Evolutionary conservation across 345 rosid species (phyloP).

Genomic region (Psidium guajava): DNA sequence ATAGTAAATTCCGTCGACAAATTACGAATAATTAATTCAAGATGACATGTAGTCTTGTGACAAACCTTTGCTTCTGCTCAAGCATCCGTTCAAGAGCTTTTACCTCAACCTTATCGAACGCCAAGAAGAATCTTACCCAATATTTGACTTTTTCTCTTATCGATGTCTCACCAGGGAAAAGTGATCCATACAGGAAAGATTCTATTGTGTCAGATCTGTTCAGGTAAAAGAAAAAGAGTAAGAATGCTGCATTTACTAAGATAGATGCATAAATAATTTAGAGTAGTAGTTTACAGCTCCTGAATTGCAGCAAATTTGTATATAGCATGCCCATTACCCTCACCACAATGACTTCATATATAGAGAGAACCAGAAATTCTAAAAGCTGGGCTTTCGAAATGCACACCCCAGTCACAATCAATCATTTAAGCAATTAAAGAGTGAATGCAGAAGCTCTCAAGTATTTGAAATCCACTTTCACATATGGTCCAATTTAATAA

Average conservation of each 20-base stretch:
- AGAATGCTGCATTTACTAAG: background rate
- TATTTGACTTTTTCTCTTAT: slow-evolving; percentile 51
- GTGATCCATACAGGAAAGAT: slow-evolving; percentile 45
- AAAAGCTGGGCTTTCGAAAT: background rate
- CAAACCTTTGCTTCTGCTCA: slow-evolving; percentile 93
- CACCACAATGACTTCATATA: background rate
- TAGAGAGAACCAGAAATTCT: background rate
- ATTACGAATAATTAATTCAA: background rate
- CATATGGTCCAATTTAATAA: background rate
- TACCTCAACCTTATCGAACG: slow-evolving; percentile 74
- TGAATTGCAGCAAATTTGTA: background rate
- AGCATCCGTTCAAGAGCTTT: slow-evolving; percentile 85
- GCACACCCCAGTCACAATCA: background rate
- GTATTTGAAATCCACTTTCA: background rate
- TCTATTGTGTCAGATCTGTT: slow-evolving; percentile 94
- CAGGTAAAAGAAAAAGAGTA: slow-evolving; percentile 2
- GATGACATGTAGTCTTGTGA: background rate
- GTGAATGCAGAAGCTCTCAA: background rate
- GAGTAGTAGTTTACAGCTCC: background rate
- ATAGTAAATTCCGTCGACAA: background rate
- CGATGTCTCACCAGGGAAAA: slow-evolving; percentile 58
- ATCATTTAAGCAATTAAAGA: background rate
- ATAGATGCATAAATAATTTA: background rate
- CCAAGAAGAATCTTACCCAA: slow-evolving; percentile 75
- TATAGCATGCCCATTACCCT: background rate